Percentiles rank a stretch among this genome's conserved stretches.
Evolutionary conservation across 2,329 filamentous ascomycete species (phyloP).

Genomic region (Cladosporium cucumerinum): DNA sequence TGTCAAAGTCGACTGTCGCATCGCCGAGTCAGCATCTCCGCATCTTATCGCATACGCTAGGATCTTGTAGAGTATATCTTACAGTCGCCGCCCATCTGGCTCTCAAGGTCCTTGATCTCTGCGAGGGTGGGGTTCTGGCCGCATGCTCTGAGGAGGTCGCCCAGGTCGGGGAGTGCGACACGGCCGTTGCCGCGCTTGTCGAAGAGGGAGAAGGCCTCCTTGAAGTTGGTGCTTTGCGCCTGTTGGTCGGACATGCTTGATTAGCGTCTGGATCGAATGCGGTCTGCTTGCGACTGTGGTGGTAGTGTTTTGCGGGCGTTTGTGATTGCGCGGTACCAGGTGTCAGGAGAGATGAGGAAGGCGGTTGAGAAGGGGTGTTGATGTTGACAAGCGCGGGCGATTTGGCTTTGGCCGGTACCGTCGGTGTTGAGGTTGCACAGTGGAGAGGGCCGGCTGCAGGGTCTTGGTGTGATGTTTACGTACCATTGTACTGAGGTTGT

Average conservation of each 20-base stretch:
- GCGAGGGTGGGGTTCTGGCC: slow-evolving; percentile 95
- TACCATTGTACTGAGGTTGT: slow-evolving; percentile 11
- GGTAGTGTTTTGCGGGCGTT: background rate
- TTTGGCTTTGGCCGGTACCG: slow-evolving; percentile 10
- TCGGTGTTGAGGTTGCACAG: slow-evolving; percentile 9
- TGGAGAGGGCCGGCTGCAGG: slow-evolving; percentile 12
- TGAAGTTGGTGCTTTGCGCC: slow-evolving; percentile 97
- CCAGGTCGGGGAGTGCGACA: slow-evolving; percentile 79
- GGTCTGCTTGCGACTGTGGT: background rate
- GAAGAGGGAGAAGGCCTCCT: slow-evolving; percentile 99
- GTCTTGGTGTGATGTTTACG: slow-evolving; percentile 13
- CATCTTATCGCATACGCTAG: background rate
- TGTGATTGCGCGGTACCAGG: background rate
- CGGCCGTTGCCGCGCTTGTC: slow-evolving; percentile 98
- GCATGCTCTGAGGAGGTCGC: slow-evolving; percentile 91
- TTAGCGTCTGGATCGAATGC: slow-evolving; percentile 17
- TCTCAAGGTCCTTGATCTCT: slow-evolving; percentile 90
- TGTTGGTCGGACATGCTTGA: slow-evolving; percentile 40
- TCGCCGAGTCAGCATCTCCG: background rate
- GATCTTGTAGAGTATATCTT: slow-evolving; percentile 44
- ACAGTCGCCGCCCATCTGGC: slow-evolving; percentile 88
- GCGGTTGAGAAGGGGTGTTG: slow-evolving; percentile 9
- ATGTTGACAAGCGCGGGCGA: slow-evolving; percentile 12
- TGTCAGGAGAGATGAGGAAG: background rate
- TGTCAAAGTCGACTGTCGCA: slow-evolving; percentile 85